phyloP scores from a whole-genome alignment of 805 yeast species.

The Torulaspora microellipsoides region DNA sequence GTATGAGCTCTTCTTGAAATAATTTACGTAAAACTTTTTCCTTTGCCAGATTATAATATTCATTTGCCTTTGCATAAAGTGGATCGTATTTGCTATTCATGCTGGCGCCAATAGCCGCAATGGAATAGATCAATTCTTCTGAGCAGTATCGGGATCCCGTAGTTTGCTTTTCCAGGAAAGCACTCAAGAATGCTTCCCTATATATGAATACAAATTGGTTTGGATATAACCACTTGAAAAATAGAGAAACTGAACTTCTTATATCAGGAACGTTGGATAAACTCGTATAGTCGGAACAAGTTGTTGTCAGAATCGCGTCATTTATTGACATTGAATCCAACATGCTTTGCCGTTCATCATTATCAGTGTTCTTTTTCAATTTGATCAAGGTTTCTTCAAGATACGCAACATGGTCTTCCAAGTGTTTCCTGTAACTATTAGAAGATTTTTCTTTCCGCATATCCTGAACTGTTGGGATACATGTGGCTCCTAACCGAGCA shows the following conservation, averaged over 20 bases:
- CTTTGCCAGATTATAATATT: constrained; percentile 43
- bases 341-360: not conserved
- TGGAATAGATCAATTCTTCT: constrained; percentile 42
- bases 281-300: not conserved
- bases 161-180: constrained; percentile 39
- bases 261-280: constrained; percentile 7
- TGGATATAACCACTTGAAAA: constrained; percentile 55
- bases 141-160: constrained; percentile 40
- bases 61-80: constrained; percentile 35
- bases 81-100: constrained; percentile 34
- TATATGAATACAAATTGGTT: constrained; percentile 51
- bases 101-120: constrained; percentile 49
- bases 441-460: constrained; percentile 42
- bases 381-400: constrained; percentile 9
- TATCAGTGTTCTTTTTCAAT: not conserved
- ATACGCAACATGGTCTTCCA: constrained; percentile 27
- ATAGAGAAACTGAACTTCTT: constrained; percentile 12
- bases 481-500: constrained; percentile 37
- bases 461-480: constrained; percentile 39
- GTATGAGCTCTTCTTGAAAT: constrained; percentile 12
- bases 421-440: constrained; percentile 39
- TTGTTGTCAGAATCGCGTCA: not conserved
- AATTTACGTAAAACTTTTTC: constrained; percentile 35
- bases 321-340: not conserved
- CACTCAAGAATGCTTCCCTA: constrained; percentile 49